Conservation (phyloP, 371 early-diverging fungal species). For the Homolaphlyctis polyrhiza region DNA sequence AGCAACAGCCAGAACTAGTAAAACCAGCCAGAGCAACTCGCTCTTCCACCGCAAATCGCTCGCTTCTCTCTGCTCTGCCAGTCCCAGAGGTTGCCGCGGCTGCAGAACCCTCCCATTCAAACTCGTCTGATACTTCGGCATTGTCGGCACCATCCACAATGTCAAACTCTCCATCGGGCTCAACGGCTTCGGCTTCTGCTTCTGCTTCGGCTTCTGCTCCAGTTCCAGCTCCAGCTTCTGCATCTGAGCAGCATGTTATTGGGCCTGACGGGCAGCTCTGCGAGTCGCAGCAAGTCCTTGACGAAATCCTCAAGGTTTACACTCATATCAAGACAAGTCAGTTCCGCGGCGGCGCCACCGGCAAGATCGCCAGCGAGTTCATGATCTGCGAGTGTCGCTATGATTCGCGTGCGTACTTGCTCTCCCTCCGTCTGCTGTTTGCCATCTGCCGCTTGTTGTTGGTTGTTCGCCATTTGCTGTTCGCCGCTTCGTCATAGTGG, state of each 20-base stretch:
- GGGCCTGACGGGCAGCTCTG: not conserved
- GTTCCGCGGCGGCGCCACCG: slow-evolving; percentile 65
- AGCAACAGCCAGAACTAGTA: not conserved
- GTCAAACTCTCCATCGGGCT: not conserved
- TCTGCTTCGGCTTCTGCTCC: too few relatives aligned
- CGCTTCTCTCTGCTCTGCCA: not conserved
- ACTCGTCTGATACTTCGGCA: not conserved
- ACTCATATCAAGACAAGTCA: slow-evolving; percentile 58
- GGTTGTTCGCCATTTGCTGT: not conserved
- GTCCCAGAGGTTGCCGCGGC: not conserved
- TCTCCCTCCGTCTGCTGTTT: not conserved
- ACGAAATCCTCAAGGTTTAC: slow-evolving; percentile 22
- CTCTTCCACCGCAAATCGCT: not conserved
- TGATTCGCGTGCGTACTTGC: slow-evolving; percentile 48
- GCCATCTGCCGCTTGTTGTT: too few relatives aligned
- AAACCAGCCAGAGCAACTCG: not conserved
- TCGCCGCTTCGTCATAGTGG: not conserved
- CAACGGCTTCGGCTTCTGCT: not conserved
- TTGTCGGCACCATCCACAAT: not conserved
- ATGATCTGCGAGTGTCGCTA: slow-evolving; percentile 80
- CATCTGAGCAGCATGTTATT: not conserved
- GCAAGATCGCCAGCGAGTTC: slow-evolving; percentile 62
- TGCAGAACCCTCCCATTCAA: not conserved
- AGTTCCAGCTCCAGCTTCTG: too few relatives aligned
- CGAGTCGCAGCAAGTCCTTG: not conserved